phyloP scores from a whole-genome alignment of 2,329 filamentous ascomycete species.

The Chaetomium globosum region DNA sequence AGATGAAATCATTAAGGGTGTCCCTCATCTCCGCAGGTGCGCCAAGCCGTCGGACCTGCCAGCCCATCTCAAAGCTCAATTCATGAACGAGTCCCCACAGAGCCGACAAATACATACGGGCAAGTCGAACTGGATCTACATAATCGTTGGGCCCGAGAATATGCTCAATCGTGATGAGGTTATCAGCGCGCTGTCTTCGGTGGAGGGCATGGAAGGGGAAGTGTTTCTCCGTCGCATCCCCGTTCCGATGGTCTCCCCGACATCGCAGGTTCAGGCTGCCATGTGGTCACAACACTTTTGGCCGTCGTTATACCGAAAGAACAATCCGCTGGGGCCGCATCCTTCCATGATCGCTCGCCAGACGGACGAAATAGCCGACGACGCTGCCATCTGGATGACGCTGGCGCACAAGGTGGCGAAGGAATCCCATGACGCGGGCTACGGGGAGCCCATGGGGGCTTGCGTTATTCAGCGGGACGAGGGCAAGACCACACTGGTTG shows the following conservation, averaged over 20 bases:
- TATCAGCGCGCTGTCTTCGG: conserved; percentile 48
- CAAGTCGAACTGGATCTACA: conserved; percentile 64
- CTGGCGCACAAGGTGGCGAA: conserved; percentile 66
- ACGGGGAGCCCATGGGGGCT: conserved; percentile 72
- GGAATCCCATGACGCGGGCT: conserved; percentile 58
- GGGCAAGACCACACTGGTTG: conserved; percentile 62
- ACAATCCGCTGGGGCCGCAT: conserved; percentile 83
- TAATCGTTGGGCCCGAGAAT: conserved; percentile 56
- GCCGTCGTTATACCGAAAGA: conserved; percentile 84
- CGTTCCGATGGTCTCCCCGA: conserved; percentile 73
- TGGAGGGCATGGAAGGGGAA: conserved; percentile 56
- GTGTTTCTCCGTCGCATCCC: conserved; percentile 65
- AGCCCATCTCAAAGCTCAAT: conserved; percentile 62
- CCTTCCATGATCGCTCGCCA: conserved; percentile 72
- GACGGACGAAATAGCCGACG: conserved; percentile 66
- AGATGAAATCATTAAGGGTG: conserved; percentile 64
- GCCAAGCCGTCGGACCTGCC: conserved; percentile 72
- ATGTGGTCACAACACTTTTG: conserved; percentile 77
- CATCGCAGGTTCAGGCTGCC: conserved; percentile 72
- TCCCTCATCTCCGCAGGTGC: conserved; percentile 74
- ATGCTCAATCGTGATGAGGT: conserved; percentile 59
- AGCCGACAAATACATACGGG: conserved; percentile 61
- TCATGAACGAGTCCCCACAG: conserved; percentile 59
- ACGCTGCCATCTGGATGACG: conserved; percentile 67
- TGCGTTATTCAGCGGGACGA: conserved; percentile 69